Base-by-base conservation (phyloP, 1,284 basidiomycete species). In the Malassezia pachydermatis region DNA sequence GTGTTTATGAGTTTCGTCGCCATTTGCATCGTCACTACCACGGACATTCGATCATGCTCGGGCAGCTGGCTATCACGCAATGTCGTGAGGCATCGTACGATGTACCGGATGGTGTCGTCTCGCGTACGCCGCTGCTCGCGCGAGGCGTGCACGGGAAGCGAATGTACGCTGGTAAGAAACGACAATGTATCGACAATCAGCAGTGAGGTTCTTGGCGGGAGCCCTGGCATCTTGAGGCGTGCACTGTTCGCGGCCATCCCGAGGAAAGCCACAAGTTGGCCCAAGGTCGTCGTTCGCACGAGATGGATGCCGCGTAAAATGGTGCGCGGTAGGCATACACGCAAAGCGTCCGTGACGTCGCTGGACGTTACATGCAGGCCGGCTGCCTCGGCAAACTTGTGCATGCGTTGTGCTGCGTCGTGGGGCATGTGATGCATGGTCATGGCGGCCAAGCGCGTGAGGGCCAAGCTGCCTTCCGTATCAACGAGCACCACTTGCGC, bases 201-300 rank as follows among this genome's bases (percentile, higher is more conserved):
- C 6, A 52, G 40, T 13, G 50, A 52, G 1, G 50, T 52, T n/a
- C 45, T 38, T 4, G 50, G 50, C 17, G 50, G 50, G 5, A 52
- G 29, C 6, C 45, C 39, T 4, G 43, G 43, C 19, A 51, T 29
- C 20, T 51, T 51, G 20, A 45, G 41, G 2, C 45, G 38, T 10
- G 35, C 41, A 27, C 37, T 28, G n/a, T n/a, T n/a, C 8, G 44
- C 40, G 9, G 50, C 50, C 4, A 35, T 35, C 35, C 44, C 44
- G 6, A 47, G 25, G 37, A 40, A 52, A 2, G 44, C 39, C 11
- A 52, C 16, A 11, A 52, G 39, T 11, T 47, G 39, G 25, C 44
- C 50, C 3, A 47, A 24, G 6, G 50, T 34, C 5, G 32, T 32
- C 17, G 27, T 17, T 4, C 44, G 50, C 4, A 52, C 50, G 4